These are phyloP conservation scores for Stagonosporopsis rhizophila DNA, from an alignment of 2,329 filamentous ascomycete species.

Conservation along the genomic window DNA sequence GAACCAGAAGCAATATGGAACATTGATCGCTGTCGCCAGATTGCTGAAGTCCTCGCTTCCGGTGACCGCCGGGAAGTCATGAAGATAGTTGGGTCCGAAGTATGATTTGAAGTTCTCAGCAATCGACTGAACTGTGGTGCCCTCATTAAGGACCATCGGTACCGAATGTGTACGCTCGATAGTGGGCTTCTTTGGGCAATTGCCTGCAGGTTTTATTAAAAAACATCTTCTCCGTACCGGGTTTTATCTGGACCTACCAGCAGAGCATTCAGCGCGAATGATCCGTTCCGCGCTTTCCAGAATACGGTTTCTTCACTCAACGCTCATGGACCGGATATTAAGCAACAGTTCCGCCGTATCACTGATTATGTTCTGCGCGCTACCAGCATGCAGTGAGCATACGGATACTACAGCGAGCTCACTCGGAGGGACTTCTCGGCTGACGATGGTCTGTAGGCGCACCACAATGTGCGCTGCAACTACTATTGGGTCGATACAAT, in stretches of 20 bases:
- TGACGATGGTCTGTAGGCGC: not conserved
- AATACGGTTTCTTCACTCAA: not conserved
- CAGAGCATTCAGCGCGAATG: not conserved
- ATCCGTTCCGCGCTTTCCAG: not conserved
- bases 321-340: not conserved
- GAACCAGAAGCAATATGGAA: not conserved
- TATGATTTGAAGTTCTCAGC: not conserved
- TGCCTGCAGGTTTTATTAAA: not conserved
- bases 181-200: not conserved
- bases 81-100: not conserved
- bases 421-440: not conserved
- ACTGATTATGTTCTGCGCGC: not conserved
- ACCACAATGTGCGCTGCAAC: not conserved
- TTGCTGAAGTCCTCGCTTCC: conserved; percentile 1
- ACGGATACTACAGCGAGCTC: not conserved
- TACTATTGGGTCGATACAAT: not conserved
- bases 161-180: not conserved
- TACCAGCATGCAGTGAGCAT: not conserved
- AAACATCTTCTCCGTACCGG: too few species aligned
- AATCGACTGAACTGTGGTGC: not conserved
- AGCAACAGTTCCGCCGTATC: not conserved
- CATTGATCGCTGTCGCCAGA: not conserved
- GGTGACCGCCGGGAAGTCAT: not conserved
- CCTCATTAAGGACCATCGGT: not conserved
- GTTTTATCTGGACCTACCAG: not conserved